Evolutionary conservation across 345 rosid genomes (phyloP), one percentile per base, ranked within the genome.

Genomic region (Jatropha curcas): DNA sequence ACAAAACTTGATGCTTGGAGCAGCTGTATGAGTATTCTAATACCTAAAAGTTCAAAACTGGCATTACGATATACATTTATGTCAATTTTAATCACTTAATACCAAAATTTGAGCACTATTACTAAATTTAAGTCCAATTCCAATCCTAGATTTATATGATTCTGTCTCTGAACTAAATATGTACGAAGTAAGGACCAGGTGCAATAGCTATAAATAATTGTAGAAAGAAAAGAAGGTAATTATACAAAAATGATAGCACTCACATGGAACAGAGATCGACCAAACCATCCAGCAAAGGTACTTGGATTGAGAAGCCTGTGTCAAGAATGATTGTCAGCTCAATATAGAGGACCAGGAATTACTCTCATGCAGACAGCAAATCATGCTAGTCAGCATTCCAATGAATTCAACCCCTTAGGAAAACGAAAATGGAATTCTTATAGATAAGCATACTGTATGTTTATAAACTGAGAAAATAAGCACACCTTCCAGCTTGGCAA

Each of bases 261-360:
- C 78, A 91, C 97, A 85, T 92, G 98, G 76, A 90, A 95, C 33
- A 92, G 90, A 22, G 99, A 90, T 72, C 97, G 92, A 37, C 99
- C 98, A 83, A 95, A 95, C 99, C 99, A 95, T 59, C 99, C 98
- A 20, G 99, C 98, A 75, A 95, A 95, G 72, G 98, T 91, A 86
- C 98, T 91, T 35, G 98, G 99, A 84, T 95, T 95, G 51, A 95
- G 91, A 82, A 95, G 96, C 94, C 99, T 95, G 89, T 27, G 34
- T 70, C 51, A 72, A 51, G 64, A 77, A 65, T 43, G 37, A 59
- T 35, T 67, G 50, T 79, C 72, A 66, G 70, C 55, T 71, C 7
- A 34, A 31, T 8, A 24, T 55, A 43, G 20, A 70, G 39, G 24
- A 35, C 28, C 51, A 68, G 51, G 45, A 53, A 45, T n/a, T 39